Evolutionary conservation across 352 stramenopile genomes (phyloP).

Genomic region (Globisporangium alternatum): DNA sequence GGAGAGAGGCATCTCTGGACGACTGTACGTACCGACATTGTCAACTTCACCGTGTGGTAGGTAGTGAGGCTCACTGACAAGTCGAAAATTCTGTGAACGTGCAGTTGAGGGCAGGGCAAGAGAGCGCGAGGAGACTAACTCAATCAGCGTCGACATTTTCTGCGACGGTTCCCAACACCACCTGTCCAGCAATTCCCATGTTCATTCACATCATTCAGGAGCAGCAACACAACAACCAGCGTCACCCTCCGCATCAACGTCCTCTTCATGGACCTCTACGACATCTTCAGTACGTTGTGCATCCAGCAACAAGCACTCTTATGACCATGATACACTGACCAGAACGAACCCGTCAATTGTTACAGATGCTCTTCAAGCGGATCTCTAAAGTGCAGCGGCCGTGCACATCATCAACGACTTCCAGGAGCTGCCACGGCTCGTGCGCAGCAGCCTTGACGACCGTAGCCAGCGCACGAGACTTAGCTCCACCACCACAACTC

Average conservation of each 20-base stretch:
- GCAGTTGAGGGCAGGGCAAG: not conserved
- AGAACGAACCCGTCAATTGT: too few relatives aligned
- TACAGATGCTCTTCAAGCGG: constrained; percentile 12
- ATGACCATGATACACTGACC: too few relatives aligned
- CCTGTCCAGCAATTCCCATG: not conserved
- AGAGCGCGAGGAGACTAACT: not conserved
- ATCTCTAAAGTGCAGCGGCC: constrained; percentile 15
- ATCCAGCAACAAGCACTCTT: too few relatives aligned
- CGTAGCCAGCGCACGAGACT: not conserved
- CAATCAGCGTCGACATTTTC: not conserved
- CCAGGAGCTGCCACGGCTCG: not conserved
- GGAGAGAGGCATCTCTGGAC: not conserved
- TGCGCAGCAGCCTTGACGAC: not conserved
- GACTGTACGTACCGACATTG: not conserved
- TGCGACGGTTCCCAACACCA: not conserved
- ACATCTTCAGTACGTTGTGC: constrained; percentile 8
- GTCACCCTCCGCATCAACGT: constrained; percentile 1
- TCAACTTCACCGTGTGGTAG: not conserved
- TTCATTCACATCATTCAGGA: not conserved
- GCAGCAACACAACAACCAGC: not conserved
- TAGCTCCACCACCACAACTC: not conserved
- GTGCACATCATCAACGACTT: constrained; percentile 11
- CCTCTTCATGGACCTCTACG: constrained; percentile 8
- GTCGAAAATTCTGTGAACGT: not conserved
- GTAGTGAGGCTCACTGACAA: not conserved